These are phyloP conservation scores for Epichloe sp. DNA, from an alignment of 2,329 filamentous ascomycete genomes.

Conservation along the genomic window DNA sequence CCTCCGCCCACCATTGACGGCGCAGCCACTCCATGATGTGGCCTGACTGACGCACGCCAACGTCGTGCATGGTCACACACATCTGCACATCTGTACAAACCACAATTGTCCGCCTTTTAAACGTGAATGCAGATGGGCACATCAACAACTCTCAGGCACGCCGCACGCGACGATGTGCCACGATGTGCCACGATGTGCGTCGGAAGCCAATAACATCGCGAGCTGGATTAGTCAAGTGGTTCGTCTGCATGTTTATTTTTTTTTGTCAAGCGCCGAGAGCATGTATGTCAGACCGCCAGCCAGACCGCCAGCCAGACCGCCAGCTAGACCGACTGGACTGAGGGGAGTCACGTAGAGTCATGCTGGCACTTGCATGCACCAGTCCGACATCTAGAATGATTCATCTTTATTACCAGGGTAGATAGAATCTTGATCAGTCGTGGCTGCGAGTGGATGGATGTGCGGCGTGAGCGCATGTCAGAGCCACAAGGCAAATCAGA, in stretches of 20 bases:
- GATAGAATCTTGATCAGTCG: no score
- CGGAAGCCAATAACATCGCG: not conserved
- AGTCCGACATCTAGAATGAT: no score
- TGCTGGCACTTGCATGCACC: not conserved
- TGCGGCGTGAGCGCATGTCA: no score
- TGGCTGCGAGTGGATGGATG: no score
- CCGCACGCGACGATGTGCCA: not conserved
- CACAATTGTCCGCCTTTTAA: not conserved
- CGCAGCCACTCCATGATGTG: no score
- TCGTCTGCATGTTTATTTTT: not conserved
- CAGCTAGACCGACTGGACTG: not conserved
- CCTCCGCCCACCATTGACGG: no score
- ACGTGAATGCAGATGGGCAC: not conserved
- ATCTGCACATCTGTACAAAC: not conserved
- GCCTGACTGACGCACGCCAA: not conserved
- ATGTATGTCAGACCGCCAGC: not conserved
- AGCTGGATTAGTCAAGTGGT: not conserved
- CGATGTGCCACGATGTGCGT: not conserved
- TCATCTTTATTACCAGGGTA: no score
- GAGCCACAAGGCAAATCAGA: no score
- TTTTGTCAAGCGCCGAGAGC: not conserved
- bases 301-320: not conserved
- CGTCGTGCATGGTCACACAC: not conserved
- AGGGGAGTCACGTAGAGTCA: not conserved
- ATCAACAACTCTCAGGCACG: not conserved